Base-by-base conservation (phyloP, 2,329 filamentous ascomycete genomes). In the Sporothrix pseudoabietina region DNA sequence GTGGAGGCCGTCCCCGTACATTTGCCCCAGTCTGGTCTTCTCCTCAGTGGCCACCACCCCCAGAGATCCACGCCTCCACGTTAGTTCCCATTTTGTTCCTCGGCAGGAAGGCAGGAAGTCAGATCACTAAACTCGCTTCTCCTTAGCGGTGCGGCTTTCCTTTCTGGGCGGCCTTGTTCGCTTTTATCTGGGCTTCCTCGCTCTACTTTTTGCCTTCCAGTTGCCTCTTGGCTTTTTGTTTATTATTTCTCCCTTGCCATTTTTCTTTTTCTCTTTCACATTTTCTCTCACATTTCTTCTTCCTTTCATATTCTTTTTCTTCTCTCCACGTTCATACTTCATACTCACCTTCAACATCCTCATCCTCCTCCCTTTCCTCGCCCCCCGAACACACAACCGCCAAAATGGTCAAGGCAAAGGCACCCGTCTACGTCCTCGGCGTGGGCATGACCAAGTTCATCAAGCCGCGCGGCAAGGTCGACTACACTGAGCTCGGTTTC, bases 381-480 rank as follows among this genome's bases (percentile, higher is more conserved):
- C 16, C 41, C 57, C 22, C 57, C n/a, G 26, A 14, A 10, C 30
- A 30, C 49, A 66, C 32, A 66, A 52, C 66, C 70, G 57, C 49
- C 71, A 78, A 79, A 73, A 88, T 88, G 87, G 81, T 85, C 66
- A 82, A 85, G 77, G 80, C 83, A 77, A 87, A 86, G 78, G 82
- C 85, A 71, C 85, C 86, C 74, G 85, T 85, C 86, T 98, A 98
- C 86, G 93, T 98, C 80, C 90, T 98, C 75, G 95, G 95, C 85
- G 96, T 98, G 78, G 95, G 95, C 85, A 96, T 98, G 93, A 98
- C 95, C 84, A 97, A 97, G 84, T 98, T 98, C 88, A 95, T 98
- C 88, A 98, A 98, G 86, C 94, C 94, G 57, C 90, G 94, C 73
- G 93, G 94, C 81, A 95, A 95, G 81, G 92, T 97, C 77, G 94